Evolutionary conservation across 2,329 filamentous ascomycete species (phyloP).

Genomic region (Aspergillus spinulosporus): DNA sequence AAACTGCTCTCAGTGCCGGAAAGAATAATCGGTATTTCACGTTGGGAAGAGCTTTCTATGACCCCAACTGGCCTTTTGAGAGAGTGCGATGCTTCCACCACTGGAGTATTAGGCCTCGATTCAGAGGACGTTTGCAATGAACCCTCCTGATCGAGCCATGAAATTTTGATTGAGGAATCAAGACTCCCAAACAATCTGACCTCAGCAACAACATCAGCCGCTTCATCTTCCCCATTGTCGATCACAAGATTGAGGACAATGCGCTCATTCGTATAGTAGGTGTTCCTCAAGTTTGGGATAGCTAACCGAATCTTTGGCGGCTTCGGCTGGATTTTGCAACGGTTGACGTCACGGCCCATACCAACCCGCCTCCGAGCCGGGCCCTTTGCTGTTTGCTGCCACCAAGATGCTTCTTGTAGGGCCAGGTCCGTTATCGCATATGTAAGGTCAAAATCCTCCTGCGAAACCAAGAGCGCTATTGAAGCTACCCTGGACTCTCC

Average conservation of each 20-base stretch:
- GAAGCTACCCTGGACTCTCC: slow-evolving; percentile 70
- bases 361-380: slow-evolving; percentile 42
- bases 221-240: slow-evolving; percentile 78
- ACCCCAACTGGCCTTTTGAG: slow-evolving; percentile 36
- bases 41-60: slow-evolving; percentile 34
- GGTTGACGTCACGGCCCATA: slow-evolving; percentile 51
- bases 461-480: slow-evolving; percentile 63
- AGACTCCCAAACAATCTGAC: slow-evolving; percentile 64
- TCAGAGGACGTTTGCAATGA: slow-evolving; percentile 19
- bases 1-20: slow-evolving; percentile 53
- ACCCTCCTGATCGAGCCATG: slow-evolving; percentile 47
- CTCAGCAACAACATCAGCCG: slow-evolving; percentile 70
- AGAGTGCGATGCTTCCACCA: slow-evolving; percentile 32
- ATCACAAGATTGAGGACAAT: slow-evolving; percentile 70
- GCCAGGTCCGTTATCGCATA: slow-evolving; percentile 58
- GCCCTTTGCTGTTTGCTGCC: slow-evolving; percentile 41
- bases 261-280: slow-evolving; percentile 83
- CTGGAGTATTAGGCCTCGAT: slow-evolving; percentile 29
- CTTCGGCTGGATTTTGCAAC: slow-evolving; percentile 75
- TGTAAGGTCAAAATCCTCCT: slow-evolving; percentile 65
- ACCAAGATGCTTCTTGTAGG: slow-evolving; percentile 42
- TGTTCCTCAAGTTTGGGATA: slow-evolving; percentile 61
- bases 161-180: slow-evolving; percentile 47
- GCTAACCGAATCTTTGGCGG: slow-evolving; percentile 86
- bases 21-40: slow-evolving; percentile 49